A percentile compares a stretch with the other conserved stretches of the same genome.
These are phyloP conservation scores for Vaccinium macrocarpon DNA, from an alignment of 148 eudicot species.

Conservation along the genomic window DNA sequence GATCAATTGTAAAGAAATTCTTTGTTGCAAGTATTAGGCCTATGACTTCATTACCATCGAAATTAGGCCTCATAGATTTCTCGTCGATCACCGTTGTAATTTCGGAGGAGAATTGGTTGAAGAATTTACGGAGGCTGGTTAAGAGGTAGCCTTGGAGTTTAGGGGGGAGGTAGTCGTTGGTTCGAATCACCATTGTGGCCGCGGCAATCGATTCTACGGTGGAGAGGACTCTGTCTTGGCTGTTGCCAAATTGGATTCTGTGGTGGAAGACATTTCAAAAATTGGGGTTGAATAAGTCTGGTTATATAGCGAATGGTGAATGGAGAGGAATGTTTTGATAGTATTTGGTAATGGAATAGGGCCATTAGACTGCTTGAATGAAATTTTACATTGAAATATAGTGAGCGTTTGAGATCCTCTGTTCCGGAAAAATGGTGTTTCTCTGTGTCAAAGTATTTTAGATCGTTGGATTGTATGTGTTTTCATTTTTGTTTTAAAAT, in stretches of 20 bases:
- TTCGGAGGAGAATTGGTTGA: conserved; percentile 36
- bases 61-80: conserved; percentile 40
- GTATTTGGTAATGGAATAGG: too few species aligned
- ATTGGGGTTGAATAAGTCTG: background rate
- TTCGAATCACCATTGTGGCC: conserved; percentile 41
- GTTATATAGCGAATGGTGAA: too few species aligned
- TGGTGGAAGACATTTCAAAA: background rate
- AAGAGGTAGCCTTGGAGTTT: conserved; percentile 35
- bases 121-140: conserved; percentile 31
- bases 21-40: too few species aligned
- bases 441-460: too few species aligned
- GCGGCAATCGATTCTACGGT: conserved; percentile 45
- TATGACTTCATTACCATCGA: too few species aligned
- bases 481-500: too few species aligned
- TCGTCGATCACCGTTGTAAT: conserved; percentile 49
- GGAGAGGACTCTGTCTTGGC: conserved; percentile 40
- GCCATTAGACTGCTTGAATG: too few species aligned
- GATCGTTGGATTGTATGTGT: too few species aligned
- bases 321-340: background rate
- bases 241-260: conserved; percentile 24
- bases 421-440: too few species aligned
- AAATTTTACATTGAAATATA: too few species aligned
- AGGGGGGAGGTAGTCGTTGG: conserved; percentile 38
- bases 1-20: too few species aligned
- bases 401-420: too few species aligned